Conservation (phyloP, 345 rosid genomes). For the Orychophragmus violaceus region DNA sequence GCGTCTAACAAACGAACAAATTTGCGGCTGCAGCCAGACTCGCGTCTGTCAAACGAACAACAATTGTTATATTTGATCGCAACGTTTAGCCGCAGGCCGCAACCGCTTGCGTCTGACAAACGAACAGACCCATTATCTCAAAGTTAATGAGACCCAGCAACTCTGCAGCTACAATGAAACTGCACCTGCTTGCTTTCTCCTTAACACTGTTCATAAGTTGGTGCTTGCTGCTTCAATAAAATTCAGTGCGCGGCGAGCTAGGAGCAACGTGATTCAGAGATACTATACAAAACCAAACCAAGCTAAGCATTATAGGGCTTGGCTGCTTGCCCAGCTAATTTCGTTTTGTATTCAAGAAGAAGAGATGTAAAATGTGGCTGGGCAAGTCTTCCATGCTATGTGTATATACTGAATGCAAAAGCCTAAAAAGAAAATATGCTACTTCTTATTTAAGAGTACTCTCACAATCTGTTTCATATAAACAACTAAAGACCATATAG, state of each 20-base stretch:
- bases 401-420: slow-evolving; percentile 28
- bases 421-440: slow-evolving; percentile 18
- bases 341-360: no score
- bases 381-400: slow-evolving; percentile 24
- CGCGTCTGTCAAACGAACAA: no score
- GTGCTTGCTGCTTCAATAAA: slow-evolving; percentile 12
- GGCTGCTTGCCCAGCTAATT: no score
- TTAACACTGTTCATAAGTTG: background rate
- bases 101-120: no score
- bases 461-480: slow-evolving; percentile 78
- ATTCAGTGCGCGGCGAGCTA: background rate
- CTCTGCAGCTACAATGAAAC: background rate
- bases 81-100: no score
- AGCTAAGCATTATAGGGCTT: no score
- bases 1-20: no score
- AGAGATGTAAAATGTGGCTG: slow-evolving; percentile 11
- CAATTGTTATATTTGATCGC: no score
- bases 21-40: no score
- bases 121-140: no score
- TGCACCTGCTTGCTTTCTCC: slow-evolving; percentile 9
- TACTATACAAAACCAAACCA: slow-evolving; percentile 24
- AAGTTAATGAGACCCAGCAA: slow-evolving; percentile 5
- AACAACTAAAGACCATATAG: slow-evolving; percentile 81
- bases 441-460: slow-evolving; percentile 56
- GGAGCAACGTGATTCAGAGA: slow-evolving; percentile 18